phyloP scores from a whole-genome alignment of 2,329 filamentous ascomycete species.

The Reticulascus tulasneorum region DNA sequence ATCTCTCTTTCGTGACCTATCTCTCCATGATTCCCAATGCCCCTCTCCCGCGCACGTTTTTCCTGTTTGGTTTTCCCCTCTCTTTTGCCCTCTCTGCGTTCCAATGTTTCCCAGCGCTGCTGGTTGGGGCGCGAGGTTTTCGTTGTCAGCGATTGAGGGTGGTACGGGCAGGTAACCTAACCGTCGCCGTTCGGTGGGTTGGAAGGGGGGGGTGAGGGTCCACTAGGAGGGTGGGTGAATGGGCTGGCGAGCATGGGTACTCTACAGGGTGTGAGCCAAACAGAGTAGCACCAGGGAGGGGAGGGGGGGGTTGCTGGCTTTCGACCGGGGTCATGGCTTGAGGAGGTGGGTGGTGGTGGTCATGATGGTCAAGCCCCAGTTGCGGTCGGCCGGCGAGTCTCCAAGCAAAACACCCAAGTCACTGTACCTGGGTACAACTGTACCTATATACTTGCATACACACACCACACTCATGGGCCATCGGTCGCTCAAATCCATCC shows the following conservation, averaged over 20 bases:
- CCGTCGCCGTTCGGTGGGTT: slow-evolving; percentile 15
- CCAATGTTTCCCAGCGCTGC: slow-evolving; percentile 12
- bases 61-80: slow-evolving; percentile 5
- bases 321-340: slow-evolving; percentile 11
- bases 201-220: slow-evolving; percentile 2
- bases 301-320: slow-evolving; percentile 11
- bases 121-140: slow-evolving; percentile 6
- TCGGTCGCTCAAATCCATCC: too few species aligned
- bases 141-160: slow-evolving; percentile 9
- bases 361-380: slow-evolving; percentile 8
- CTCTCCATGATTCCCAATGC: background rate
- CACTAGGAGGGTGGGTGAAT: slow-evolving; percentile 8
- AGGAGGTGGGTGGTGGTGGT: background rate
- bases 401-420: too few species aligned
- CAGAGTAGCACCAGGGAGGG: slow-evolving; percentile 26
- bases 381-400: slow-evolving; percentile 12
- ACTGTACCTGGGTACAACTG: too few species aligned
- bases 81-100: slow-evolving; percentile 1
- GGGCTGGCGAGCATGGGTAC: slow-evolving; percentile 1
- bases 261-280: slow-evolving; percentile 25
- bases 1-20: too few species aligned
- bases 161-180: slow-evolving; percentile 9
- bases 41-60: background rate
- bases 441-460: too few species aligned
- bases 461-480: too few species aligned